phyloP scores from a whole-genome alignment of 306 rosid genomes.

The apple (Malus domestica) region ASM211411v1 NC_041791.1:6859001-6859500 shows the following conservation, averaged over 20 bases:
- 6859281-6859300: conserved; percentile 79
- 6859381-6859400: conserved; percentile 64
- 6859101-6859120: conserved; percentile 75
- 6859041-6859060: not conserved
- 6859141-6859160: conserved; percentile 95
- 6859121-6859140: conserved; percentile 81
- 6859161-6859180: conserved; percentile 43
- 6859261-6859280: conserved; percentile 81
- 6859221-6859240: conserved; percentile 42
- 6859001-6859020: conserved; percentile 35
- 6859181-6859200: not conserved
- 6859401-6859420: conserved; percentile 2
- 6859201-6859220: conserved; percentile 8
- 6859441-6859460: conserved; percentile 23
- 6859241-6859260: conserved; percentile 98
- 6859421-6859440: conserved; percentile 7
- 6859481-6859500: conserved; percentile 66
- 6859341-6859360: conserved; percentile 55
- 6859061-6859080: conserved; percentile 1
- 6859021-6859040: not conserved
- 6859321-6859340: conserved; percentile 38
- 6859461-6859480: conserved; percentile 34
- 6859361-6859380: conserved; percentile 70
- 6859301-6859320: conserved; percentile 42
- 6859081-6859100: conserved; percentile 67